These are phyloP conservation scores for Aethionema arabicum DNA, from an alignment of 345 rosid genomes.

Conservation along the genomic window DNA sequence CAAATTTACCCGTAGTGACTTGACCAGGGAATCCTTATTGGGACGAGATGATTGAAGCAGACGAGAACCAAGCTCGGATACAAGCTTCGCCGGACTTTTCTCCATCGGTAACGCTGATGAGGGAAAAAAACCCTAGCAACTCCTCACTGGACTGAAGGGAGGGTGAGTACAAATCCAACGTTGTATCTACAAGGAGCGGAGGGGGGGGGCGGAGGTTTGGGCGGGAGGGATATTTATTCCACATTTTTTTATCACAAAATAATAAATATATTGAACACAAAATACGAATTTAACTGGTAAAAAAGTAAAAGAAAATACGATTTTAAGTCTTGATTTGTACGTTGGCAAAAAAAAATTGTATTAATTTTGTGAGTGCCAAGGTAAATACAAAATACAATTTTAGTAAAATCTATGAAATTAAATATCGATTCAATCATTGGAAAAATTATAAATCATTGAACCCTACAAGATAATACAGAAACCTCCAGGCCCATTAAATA, in stretches of 20 bases:
- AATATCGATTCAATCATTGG: too few species aligned
- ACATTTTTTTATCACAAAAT: too few species aligned
- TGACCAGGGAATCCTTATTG: conserved; percentile 65
- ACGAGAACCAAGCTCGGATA: conserved; percentile 57
- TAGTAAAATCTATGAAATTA: too few species aligned
- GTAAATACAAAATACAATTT: too few species aligned
- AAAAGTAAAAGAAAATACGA: too few species aligned
- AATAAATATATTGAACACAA: too few species aligned
- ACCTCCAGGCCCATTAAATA: not conserved
- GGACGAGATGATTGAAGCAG: conserved; percentile 59
- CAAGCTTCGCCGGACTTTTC: conserved; percentile 46
- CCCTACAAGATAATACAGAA: not conserved
- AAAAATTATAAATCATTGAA: too few species aligned
- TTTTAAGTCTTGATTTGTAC: too few species aligned
- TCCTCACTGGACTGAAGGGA: conserved; percentile 11
- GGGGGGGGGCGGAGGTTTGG: conserved; percentile 22
- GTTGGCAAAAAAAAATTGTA: too few species aligned
- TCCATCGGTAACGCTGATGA: conserved; percentile 40
- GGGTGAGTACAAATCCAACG: conserved; percentile 18
- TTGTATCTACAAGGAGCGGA: conserved; percentile 28
- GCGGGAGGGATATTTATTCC: conserved; percentile 26
- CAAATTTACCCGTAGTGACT: conserved; percentile 57
- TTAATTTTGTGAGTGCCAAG: too few species aligned
- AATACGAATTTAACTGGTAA: too few species aligned
- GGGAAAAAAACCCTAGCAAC: conserved; percentile 16